These are phyloP conservation scores for Teratosphaeria nubilosa DNA, from an alignment of 2,329 filamentous ascomycete genomes.

Conservation along the genomic window DNA sequence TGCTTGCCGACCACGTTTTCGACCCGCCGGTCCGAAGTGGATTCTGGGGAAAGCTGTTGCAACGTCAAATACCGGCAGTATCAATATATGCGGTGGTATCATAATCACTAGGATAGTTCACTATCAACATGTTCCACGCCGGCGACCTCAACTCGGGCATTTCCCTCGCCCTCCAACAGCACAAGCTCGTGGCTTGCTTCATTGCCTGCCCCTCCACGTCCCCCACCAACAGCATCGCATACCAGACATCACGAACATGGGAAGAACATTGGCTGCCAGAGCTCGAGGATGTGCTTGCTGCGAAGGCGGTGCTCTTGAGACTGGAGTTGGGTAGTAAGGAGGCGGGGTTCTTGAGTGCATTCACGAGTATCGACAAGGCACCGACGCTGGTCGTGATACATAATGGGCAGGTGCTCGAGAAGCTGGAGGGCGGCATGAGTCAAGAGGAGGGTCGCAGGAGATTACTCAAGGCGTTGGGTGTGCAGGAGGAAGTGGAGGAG, in stretches of 20 bases:
- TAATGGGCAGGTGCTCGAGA: conserved; percentile 68
- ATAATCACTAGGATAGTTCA: not conserved
- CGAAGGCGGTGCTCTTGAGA: conserved; percentile 59
- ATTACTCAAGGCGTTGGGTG: conserved; percentile 33
- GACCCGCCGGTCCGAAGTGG: not conserved
- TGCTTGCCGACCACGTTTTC: not conserved
- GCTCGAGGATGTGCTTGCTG: conserved; percentile 39
- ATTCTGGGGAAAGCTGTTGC: not conserved
- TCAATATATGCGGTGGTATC: no score
- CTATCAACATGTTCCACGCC: conserved; percentile 60
- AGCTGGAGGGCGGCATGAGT: conserved; percentile 55
- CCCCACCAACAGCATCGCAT: not conserved
- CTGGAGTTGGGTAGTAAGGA: conserved; percentile 66
- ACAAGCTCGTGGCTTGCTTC: conserved; percentile 76
- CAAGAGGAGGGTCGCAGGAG: conserved; percentile 54
- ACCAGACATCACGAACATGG: conserved; percentile 48
- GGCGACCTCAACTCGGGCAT: conserved; percentile 77
- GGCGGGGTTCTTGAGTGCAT: conserved; percentile 68
- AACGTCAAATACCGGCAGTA: not conserved
- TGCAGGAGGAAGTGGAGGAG: conserved; percentile 20
- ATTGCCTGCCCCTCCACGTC: conserved; percentile 65
- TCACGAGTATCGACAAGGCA: conserved; percentile 69
- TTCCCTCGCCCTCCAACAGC: conserved; percentile 58
- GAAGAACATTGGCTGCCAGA: conserved; percentile 22
- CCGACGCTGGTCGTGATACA: conserved; percentile 68